These are phyloP conservation scores for Tolypocladium nubicola DNA, from an alignment of 2,329 filamentous ascomycete species.

Conservation along the genomic window DNA sequence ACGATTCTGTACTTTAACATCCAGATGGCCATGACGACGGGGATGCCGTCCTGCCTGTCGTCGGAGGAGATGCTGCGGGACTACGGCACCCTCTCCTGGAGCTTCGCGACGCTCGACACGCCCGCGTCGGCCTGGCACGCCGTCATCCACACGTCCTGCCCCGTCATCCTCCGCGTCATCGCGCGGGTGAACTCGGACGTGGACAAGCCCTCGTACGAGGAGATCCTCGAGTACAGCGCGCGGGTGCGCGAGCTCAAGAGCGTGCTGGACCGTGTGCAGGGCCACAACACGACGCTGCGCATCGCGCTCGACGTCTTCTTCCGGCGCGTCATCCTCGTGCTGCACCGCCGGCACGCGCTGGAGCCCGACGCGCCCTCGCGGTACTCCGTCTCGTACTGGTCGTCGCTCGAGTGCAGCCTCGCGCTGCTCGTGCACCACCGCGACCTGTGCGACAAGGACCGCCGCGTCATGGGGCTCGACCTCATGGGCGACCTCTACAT, in stretches of 20 bases:
- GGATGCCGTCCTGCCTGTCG: conserved; percentile 4
- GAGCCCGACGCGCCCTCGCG: conserved; percentile 1
- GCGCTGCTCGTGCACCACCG: conserved; percentile 6
- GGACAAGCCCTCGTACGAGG: conserved; percentile 3
- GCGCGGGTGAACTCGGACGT: conserved; percentile 2
- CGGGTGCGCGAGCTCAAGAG: conserved; percentile 3
- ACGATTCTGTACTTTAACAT: conserved; percentile 5
- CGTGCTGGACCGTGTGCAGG: not conserved
- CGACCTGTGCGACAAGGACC: conserved; percentile 1
- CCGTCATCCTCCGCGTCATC: conserved; percentile 2
- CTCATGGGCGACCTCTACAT: conserved; percentile 3
- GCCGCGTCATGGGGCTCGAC: not conserved
- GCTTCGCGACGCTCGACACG: not conserved
- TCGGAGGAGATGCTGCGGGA: not conserved
- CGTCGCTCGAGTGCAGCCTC: conserved; percentile 7
- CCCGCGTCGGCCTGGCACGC: not conserved
- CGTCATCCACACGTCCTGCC: conserved; percentile 1
- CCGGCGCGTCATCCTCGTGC: conserved; percentile 4
- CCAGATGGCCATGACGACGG: conserved; percentile 2
- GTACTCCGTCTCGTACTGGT: conserved; percentile 6
- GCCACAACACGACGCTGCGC: not conserved
- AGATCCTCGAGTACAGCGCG: conserved; percentile 5
- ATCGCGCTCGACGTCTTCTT: conserved; percentile 5
- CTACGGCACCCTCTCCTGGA: not conserved
- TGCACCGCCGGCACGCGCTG: conserved; percentile 5